Conservation (phyloP, 2,329 filamentous ascomycete species). For the Elsinoe arachidis region DNA sequence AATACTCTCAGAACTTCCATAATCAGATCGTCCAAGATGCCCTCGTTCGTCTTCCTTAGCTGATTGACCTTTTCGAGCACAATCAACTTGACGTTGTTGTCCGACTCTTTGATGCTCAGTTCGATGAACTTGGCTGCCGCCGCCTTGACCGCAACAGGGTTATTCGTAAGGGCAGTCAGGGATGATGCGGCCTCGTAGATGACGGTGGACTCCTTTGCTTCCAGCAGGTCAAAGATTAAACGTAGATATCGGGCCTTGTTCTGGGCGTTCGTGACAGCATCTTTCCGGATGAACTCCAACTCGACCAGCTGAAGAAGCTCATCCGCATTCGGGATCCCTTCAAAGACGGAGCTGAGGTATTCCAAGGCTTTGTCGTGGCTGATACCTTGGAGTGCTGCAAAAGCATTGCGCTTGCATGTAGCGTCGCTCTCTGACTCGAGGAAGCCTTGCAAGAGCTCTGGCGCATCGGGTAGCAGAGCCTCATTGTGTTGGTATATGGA, state of each 20-base stretch:
- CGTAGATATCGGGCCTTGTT: conserved; percentile 94
- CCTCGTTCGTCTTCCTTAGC: conserved; percentile 77
- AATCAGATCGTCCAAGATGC: conserved; percentile 81
- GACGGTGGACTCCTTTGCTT: conserved; percentile 86
- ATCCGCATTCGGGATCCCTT: conserved; percentile 87
- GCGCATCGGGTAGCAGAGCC: conserved; percentile 85
- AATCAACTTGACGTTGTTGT: conserved; percentile 99
- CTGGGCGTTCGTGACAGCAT: conserved; percentile 85
- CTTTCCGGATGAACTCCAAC: conserved; percentile 94
- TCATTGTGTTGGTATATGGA: conserved; percentile 89
- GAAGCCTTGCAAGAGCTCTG: conserved; percentile 84
- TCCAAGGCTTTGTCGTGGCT: conserved; percentile 86
- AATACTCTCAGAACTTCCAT: conserved; percentile 97
- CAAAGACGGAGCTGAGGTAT: conserved; percentile 82
- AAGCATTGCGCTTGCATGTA: conserved; percentile 96
- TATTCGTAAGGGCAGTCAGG: conserved; percentile 84
- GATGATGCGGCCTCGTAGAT: conserved; percentile 97
- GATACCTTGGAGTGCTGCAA: conserved; percentile 81
- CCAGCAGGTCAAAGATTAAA: conserved; percentile 91
- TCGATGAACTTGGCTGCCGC: conserved; percentile 95
- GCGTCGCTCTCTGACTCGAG: conserved; percentile 83
- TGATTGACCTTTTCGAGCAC: conserved; percentile 90
- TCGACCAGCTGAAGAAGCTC: conserved; percentile 89
- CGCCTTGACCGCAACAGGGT: conserved; percentile 95
- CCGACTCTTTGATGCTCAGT: conserved; percentile 90